Evolutionary conservation across 1,284 basidiomycete genomes (phyloP), one percentile per base, ranked within the genome.

Genomic region (Naganishia sp.): DNA sequence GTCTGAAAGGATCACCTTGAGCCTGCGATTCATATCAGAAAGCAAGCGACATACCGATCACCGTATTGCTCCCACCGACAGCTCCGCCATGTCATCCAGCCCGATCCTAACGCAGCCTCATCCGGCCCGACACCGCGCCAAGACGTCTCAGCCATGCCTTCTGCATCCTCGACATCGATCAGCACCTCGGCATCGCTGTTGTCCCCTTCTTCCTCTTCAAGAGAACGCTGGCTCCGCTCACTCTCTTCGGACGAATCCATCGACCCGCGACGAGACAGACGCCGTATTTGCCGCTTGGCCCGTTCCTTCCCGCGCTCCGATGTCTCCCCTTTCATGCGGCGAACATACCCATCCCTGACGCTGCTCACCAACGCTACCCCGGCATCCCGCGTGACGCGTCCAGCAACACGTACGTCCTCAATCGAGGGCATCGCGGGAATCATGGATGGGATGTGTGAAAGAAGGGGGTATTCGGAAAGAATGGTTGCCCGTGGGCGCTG

Each of bases 21-120:
- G 56, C 16, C 45, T 33, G 9, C 5, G 11, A 31, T 7, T 16
- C 23, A 25, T 11, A 23, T 31, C 4, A 28, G 9, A 15, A 28
- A 9, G 2, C n/a, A 11, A 15, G 21, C 28, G 31, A 36, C 31
- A 25, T 33, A 53, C 52, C 10, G 52, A 16, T 31, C n/a, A 16
- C 36, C 46, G 48, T 60, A 60, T 45, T 39, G 25, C 23, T 60
- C 57, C 57, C 57, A 60, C 25, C 49, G 49, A n/a, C 57, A 60
- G 39, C 57, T 60, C 33, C 57, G 45, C 57, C 57, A 50, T 25
- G 36, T 49, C 57, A 49, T 39, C 57, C 57, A 60, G 2, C 57
- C 57, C 3, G 36, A 23, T 11, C 57, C 57, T 33, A 60, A 39
- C 1, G 57, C 57, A 50, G 57, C 57, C 39, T 50, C 57, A 50